phyloP scores from a whole-genome alignment of 108 stramenopile species.

The Skeletonema grethae region DNA sequence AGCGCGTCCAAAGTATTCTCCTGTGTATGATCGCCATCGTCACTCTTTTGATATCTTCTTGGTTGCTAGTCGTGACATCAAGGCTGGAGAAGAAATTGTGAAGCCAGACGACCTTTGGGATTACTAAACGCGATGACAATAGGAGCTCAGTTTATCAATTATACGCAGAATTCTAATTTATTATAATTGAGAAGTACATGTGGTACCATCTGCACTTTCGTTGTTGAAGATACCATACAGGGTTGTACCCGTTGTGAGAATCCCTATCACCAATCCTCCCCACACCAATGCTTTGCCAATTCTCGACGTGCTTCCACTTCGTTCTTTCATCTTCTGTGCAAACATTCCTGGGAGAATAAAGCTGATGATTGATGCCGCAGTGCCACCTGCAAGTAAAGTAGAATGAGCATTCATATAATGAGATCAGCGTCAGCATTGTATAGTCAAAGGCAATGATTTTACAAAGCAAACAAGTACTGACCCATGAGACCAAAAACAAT shows the following conservation, averaged over 20 bases:
- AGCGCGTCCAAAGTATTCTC: conserved; percentile 73
- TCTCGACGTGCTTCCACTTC: conserved; percentile 4
- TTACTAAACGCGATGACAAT: neutral
- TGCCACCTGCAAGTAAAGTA: conserved; percentile 29
- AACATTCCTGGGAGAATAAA: conserved; percentile 78
- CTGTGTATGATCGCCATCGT: conserved; percentile 84
- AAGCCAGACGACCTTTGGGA: conserved; percentile 28
- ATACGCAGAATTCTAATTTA: too few relatives aligned
- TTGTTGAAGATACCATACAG: conserved; percentile 28
- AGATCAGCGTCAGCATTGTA: too few relatives aligned
- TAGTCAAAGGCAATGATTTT: too few relatives aligned
- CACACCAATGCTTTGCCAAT: conserved; percentile 47
- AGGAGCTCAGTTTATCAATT: neutral
- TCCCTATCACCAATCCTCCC: conserved; percentile 62
- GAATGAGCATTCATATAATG: too few relatives aligned
- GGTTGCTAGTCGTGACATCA: conserved; percentile 78
- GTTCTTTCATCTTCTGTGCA: conserved; percentile 22
- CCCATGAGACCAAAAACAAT: conserved; percentile 81
- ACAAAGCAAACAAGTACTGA: too few relatives aligned
- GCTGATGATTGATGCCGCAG: conserved; percentile 64
- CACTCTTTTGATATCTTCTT: conserved; percentile 82
- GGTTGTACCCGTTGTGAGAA: conserved; percentile 72
- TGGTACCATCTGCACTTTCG: neutral
- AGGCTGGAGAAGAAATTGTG: conserved; percentile 51
- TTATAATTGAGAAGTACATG: neutral